phyloP scores from a whole-genome alignment of 208 protist genomes.

The Trypanosoma melophagium region DNA sequence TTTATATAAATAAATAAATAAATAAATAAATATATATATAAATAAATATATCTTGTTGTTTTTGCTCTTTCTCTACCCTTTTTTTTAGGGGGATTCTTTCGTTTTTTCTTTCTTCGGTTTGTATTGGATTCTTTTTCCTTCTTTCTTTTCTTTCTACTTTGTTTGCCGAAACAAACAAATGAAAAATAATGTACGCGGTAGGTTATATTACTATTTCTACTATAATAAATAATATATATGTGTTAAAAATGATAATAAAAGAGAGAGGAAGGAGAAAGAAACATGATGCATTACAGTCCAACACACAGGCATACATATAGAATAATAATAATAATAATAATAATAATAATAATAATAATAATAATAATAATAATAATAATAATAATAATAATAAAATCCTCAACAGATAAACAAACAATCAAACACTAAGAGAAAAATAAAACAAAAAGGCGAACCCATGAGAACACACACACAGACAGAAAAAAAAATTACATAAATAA shows the following conservation, averaged over 20 bases:
- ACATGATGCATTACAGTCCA: neutral
- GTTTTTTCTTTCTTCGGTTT: constrained; percentile 4
- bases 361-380: neutral
- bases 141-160: constrained; percentile 22
- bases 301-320: neutral
- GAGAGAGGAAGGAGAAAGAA: too few species aligned
- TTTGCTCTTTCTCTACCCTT: neutral
- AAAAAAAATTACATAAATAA: neutral
- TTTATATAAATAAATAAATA: constrained; percentile 19
- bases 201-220: constrained; percentile 14
- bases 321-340: too few species aligned
- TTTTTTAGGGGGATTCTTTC: constrained; percentile 20
- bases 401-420: neutral
- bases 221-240: neutral
- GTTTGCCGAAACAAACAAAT: constrained; percentile 8
- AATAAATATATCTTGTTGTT: constrained; percentile 5
- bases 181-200: constrained; percentile 16
- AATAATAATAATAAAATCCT: constrained; percentile 5
- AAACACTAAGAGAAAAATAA: neutral
- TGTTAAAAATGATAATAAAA: constrained; percentile 9
- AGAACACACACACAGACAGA: constrained; percentile 6
- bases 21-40: constrained; percentile 17
- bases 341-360: neutral
- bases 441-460: constrained; percentile 7
- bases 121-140: constrained; percentile 4